These are phyloP conservation scores for Phytomonas sp. DNA, from an alignment of 208 protist genomes.

Conservation along the genomic window DNA sequence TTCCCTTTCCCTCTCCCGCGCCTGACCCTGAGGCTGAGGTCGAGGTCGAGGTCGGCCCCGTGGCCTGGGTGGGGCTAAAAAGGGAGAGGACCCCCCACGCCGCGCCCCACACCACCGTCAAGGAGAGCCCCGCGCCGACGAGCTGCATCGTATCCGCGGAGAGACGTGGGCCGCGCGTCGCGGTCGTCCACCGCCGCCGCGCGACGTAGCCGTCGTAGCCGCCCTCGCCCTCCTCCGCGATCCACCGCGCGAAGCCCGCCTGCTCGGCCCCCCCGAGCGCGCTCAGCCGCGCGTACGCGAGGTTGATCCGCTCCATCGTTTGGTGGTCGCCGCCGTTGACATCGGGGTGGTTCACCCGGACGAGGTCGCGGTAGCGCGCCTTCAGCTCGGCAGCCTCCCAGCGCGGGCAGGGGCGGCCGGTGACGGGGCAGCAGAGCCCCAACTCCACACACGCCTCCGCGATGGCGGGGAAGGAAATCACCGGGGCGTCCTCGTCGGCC, in stretches of 20 bases:
- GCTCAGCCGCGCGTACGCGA: conserved; percentile 22
- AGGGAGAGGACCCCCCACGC: no score
- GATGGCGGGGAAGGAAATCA: conserved; percentile 10
- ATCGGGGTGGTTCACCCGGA: conserved; percentile 31
- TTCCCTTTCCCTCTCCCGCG: no score
- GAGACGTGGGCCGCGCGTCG: conserved; percentile 5
- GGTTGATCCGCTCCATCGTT: conserved; percentile 39
- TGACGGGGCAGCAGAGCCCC: conserved; percentile 14
- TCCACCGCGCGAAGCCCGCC: conserved; percentile 18
- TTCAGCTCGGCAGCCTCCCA: conserved; percentile 31
- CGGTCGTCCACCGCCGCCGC: conserved; percentile 1
- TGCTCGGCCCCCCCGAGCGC: conserved; percentile 6
- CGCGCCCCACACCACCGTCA: no score
- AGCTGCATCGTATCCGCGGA: conserved; percentile 15
- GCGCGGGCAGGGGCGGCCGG: conserved; percentile 7
- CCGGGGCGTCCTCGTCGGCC: conserved; percentile 2
- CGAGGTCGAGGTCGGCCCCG: no score
- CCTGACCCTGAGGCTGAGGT: no score
- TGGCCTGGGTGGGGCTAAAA: no score
- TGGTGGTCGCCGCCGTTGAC: conserved; percentile 20
- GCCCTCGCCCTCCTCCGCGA: conserved; percentile 18
- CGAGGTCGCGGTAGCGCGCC: conserved; percentile 25
- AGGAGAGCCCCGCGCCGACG: conserved; percentile 27
- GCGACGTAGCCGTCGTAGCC: neutral
- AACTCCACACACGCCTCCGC: conserved; percentile 15